These are phyloP conservation scores for Skeletonema potamos DNA, from an alignment of 108 stramenopile species.

Conservation along the genomic window DNA sequence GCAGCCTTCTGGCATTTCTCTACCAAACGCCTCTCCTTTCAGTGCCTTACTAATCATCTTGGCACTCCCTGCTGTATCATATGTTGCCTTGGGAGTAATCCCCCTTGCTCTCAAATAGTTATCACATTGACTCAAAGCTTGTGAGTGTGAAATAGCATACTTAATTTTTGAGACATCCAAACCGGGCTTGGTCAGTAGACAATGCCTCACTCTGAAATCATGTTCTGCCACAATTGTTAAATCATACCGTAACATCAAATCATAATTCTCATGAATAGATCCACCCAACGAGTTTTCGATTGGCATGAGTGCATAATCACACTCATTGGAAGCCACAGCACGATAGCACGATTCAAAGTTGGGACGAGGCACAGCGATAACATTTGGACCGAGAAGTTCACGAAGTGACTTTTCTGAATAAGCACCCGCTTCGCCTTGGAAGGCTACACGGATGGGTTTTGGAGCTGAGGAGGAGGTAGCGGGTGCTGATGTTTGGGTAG, in stretches of 20 bases:
- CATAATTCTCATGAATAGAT: constrained; percentile 97
- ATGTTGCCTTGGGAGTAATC: constrained; percentile 77
- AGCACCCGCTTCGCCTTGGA: constrained; percentile 97
- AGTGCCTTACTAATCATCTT: constrained; percentile 83
- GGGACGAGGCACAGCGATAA: constrained; percentile 84
- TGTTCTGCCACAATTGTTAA: constrained; percentile 83
- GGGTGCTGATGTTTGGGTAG: background rate
- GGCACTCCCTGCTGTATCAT: constrained; percentile 97
- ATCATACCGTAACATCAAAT: constrained; percentile 95
- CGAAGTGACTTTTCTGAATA: constrained; percentile 95
- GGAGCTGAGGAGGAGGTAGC: background rate
- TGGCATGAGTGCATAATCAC: constrained; percentile 94
- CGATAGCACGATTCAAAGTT: constrained; percentile 95
- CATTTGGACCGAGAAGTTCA: constrained; percentile 87
- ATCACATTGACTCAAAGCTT: constrained; percentile 98
- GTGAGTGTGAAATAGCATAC: constrained; percentile 94
- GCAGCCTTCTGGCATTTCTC: constrained; percentile 65
- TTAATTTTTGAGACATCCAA: constrained; percentile 75
- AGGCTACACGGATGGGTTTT: constrained; percentile 78
- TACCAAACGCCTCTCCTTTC: constrained; percentile 17
- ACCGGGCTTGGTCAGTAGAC: constrained; percentile 81
- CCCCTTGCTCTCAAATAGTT: constrained; percentile 87
- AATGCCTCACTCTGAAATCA: constrained; percentile 94
- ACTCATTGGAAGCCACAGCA: constrained; percentile 93
- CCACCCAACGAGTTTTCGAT: constrained; percentile 98